phyloP scores from a whole-genome alignment of 2,329 filamentous ascomycete species.

The Coniochaeta sp. region DNA sequence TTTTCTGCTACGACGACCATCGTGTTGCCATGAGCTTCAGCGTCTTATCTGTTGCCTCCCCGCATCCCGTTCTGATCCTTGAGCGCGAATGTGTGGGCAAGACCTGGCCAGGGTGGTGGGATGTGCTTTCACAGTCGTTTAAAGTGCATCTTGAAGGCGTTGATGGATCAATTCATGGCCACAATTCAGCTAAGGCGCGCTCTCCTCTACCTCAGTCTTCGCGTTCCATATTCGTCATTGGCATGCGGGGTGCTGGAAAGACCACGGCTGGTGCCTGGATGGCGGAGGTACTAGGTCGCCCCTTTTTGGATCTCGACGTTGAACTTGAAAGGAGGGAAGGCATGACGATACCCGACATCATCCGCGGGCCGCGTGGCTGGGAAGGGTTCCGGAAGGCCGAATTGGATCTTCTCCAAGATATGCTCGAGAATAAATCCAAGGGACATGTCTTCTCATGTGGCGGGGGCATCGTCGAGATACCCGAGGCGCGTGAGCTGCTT shows the following conservation, averaged over 20 bases:
- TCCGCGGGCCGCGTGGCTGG: conserved; percentile 69
- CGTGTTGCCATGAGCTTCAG: conserved; percentile 98
- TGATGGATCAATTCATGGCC: conserved; percentile 34
- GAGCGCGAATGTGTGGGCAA: conserved; percentile 94
- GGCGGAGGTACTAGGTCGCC: conserved; percentile 64
- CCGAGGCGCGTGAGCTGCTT: conserved; percentile 71
- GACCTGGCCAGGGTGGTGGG: conserved; percentile 99
- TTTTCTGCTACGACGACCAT: conserved; percentile 96
- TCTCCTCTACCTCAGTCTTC: conserved; percentile 28
- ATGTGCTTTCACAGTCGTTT: conserved; percentile 74
- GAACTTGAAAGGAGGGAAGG: conserved; percentile 71
- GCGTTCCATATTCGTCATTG: conserved; percentile 84
- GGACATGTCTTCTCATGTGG: conserved; percentile 88
- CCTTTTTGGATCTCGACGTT: conserved; percentile 79
- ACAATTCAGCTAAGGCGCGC: conserved; percentile 16
- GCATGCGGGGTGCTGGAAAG: conserved; percentile 96
- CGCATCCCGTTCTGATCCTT: conserved; percentile 66
- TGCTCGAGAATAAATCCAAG: conserved; percentile 66
- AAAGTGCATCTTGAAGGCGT: conserved; percentile 68
- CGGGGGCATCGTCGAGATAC: conserved; percentile 83
- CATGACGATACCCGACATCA: conserved; percentile 78
- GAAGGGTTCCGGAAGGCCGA: conserved; percentile 80
- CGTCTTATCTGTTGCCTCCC: conserved; percentile 69
- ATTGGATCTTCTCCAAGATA: conserved; percentile 62
- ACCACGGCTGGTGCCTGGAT: conserved; percentile 89